These are phyloP conservation scores for Incumbomyces delicatus DNA, from an alignment of 2,329 filamentous ascomycete genomes.

Conservation along the genomic window DNA sequence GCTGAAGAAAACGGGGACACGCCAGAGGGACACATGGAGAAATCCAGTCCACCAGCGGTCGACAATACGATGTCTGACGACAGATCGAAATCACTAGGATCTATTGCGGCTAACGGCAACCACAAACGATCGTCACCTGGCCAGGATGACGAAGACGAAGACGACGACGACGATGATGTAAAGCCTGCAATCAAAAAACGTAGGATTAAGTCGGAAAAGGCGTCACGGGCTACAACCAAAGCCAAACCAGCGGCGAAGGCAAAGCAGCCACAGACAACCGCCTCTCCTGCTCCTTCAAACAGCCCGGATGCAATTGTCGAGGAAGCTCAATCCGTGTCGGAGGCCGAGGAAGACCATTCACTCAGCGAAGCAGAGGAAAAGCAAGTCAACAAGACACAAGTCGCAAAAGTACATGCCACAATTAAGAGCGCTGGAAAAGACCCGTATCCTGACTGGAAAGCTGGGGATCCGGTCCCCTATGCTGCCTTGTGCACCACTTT, in stretches of 20 bases:
- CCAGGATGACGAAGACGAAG: conserved; percentile 28
- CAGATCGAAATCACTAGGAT: conserved; percentile 10
- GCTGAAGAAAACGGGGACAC: conserved; percentile 11
- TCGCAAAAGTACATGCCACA: conserved; percentile 70
- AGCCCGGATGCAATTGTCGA: conserved; percentile 21
- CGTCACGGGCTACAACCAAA: conserved; percentile 12
- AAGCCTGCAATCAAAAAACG: conserved; percentile 51
- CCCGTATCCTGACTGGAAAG: conserved; percentile 90
- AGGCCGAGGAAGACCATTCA: conserved; percentile 28
- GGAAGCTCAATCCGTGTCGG: conserved; percentile 32
- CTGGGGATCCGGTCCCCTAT: conserved; percentile 82
- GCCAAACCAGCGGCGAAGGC: conserved; percentile 16
- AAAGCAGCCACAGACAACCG: conserved; percentile 20
- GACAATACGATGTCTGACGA: conserved; percentile 10
- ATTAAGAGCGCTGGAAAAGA: conserved; percentile 61
- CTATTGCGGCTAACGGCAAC: conserved; percentile 23
- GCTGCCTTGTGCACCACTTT: conserved; percentile 91
- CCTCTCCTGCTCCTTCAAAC: background rate
- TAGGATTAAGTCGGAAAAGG: conserved; percentile 30
- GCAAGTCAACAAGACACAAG: conserved; percentile 61
- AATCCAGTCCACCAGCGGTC: conserved; percentile 3
- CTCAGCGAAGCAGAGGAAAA: conserved; percentile 55
- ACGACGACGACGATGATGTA: conserved; percentile 44
- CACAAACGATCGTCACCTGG: conserved; percentile 28
- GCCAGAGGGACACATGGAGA: conserved; percentile 12